phyloP scores from a whole-genome alignment of 345 rosid genomes.

The Syzygium oleosum region DNA sequence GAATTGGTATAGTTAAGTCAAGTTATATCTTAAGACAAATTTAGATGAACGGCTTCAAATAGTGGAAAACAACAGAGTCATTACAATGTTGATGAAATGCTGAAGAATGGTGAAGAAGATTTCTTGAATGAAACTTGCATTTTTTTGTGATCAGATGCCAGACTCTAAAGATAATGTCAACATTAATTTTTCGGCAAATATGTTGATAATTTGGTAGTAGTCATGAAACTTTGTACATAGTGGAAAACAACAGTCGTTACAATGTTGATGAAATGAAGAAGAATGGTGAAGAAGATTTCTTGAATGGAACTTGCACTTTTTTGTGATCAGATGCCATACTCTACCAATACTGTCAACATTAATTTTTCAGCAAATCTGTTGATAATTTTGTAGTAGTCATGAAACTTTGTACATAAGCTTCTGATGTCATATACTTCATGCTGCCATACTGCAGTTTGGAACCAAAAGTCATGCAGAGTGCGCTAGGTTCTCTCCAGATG shows the following conservation, averaged over 20 bases:
- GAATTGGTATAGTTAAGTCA: background rate
- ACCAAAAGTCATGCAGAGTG: slow-evolving; percentile 95
- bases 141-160: background rate
- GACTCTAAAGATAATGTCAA: background rate
- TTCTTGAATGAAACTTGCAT: background rate
- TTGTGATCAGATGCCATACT: no score
- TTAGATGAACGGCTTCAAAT: background rate
- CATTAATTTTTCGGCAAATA: background rate
- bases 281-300: no score
- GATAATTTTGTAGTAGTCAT: background rate
- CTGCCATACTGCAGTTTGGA: slow-evolving; percentile 63
- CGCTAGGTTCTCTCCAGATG: slow-evolving; percentile 92
- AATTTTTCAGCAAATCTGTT: background rate
- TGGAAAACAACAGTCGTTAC: background rate
- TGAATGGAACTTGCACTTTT: no score
- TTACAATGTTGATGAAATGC: background rate
- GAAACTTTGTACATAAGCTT: background rate
- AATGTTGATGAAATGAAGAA: no score
- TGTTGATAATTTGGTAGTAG: no score
- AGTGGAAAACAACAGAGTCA: background rate
- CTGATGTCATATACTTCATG: slow-evolving; percentile 1
- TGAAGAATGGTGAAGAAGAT: background rate
- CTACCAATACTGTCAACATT: no score
- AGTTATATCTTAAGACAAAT: background rate
- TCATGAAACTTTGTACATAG: background rate